phyloP scores from a whole-genome alignment of 2,329 filamentous ascomycete species.

The Beauveria sp. region DNA sequence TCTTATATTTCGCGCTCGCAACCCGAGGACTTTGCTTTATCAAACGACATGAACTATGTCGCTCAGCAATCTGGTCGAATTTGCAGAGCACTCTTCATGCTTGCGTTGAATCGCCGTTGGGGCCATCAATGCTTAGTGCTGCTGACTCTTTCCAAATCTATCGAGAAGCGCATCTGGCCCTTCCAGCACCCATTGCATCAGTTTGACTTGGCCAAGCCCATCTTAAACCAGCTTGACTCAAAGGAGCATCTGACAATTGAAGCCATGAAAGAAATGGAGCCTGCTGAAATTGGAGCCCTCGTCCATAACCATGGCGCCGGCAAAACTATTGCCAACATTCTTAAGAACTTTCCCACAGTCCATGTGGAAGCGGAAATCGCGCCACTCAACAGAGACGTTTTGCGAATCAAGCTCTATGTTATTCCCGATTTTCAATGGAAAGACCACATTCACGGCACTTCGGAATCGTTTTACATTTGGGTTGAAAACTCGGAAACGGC shows the following conservation, averaged over 20 bases:
- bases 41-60: slow-evolving; percentile 89
- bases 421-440: slow-evolving; percentile 93
- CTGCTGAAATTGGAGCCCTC: slow-evolving; percentile 79
- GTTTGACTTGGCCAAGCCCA: slow-evolving; percentile 79
- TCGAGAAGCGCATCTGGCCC: slow-evolving; percentile 92
- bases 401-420: slow-evolving; percentile 81
- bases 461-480: slow-evolving; percentile 98
- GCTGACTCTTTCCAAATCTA: slow-evolving; percentile 88
- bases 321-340: slow-evolving; percentile 66
- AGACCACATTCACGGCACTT: slow-evolving; percentile 84
- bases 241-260: slow-evolving; percentile 73
- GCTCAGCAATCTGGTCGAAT: slow-evolving; percentile 94
- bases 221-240: slow-evolving; percentile 78
- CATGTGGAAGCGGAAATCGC: slow-evolving; percentile 91
- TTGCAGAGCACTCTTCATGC: slow-evolving; percentile 92
- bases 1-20: slow-evolving; percentile 85
- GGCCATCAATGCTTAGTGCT: slow-evolving; percentile 90
- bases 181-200: slow-evolving; percentile 93
- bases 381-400: slow-evolving; percentile 86
- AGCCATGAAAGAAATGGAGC: slow-evolving; percentile 83
- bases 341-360: slow-evolving; percentile 88
- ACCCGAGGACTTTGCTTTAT: slow-evolving; percentile 86
- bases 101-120: slow-evolving; percentile 90
- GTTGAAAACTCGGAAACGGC: slow-evolving; percentile 97
- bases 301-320: slow-evolving; percentile 90